Conservation (phyloP, 2,329 filamentous ascomycete genomes). For the Fusarium pseudonygamai region DNA sequence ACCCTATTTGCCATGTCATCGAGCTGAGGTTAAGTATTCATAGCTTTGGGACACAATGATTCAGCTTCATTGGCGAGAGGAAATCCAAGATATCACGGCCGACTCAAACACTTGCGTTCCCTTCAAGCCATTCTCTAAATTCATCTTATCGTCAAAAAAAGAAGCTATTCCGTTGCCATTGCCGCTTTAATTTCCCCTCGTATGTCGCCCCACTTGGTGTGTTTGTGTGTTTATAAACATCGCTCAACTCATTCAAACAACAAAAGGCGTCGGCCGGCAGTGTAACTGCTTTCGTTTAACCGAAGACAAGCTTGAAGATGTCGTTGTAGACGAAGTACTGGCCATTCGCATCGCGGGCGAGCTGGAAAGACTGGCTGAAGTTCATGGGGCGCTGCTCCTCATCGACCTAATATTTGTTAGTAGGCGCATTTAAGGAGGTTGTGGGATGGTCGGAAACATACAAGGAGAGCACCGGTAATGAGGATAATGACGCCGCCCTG, state of each 20-base stretch:
- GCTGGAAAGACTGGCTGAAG: constrained; percentile 91
- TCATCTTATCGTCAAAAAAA: constrained; percentile 39
- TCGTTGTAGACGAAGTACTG: constrained; percentile 94
- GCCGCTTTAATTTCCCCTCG: constrained; percentile 32
- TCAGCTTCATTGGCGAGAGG: neutral
- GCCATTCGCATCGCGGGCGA: constrained; percentile 72
- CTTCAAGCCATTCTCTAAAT: constrained; percentile 29
- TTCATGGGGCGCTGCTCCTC: constrained; percentile 87
- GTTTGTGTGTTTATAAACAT: constrained; percentile 17
- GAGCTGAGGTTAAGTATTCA: neutral
- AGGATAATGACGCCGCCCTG: constrained; percentile 81
- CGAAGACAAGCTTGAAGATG: constrained; percentile 89
- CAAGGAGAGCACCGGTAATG: constrained; percentile 86
- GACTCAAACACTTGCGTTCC: constrained; percentile 4
- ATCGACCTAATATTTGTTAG: constrained; percentile 70
- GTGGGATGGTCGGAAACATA: constrained; percentile 55
- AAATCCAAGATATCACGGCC: constrained; percentile 7
- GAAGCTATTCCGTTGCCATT: constrained; percentile 26
- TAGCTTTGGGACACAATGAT: neutral
- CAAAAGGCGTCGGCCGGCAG: constrained; percentile 1
- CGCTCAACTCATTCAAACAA: constrained; percentile 5
- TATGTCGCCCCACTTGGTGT: constrained; percentile 27
- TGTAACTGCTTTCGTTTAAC: constrained; percentile 46
- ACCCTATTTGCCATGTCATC: neutral
- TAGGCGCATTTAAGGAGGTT: neutral